Percentiles rank a stretch among this genome's conserved stretches.
Evolutionary conservation across 176 grass and related monocot species (phyloP).

Genomic region (Bonia amplexicaulis): DNA sequence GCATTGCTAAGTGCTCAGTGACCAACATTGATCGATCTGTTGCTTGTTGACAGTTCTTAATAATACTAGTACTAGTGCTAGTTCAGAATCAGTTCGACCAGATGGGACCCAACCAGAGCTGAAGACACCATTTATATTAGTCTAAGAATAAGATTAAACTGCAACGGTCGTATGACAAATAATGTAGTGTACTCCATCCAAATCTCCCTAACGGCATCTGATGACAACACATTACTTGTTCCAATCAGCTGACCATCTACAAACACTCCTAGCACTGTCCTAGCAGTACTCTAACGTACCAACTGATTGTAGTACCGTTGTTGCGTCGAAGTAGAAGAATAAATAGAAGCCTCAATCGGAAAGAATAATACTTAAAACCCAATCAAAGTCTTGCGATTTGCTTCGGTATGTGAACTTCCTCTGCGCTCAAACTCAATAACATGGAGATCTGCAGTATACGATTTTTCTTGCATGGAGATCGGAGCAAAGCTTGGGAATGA

Average conservation of each 20-base stretch:
- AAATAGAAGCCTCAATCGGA: neutral
- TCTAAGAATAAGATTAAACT: neutral
- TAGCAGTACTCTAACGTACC: neutral
- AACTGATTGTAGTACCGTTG: neutral
- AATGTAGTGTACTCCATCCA: neutral
- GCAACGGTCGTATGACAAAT: constrained; percentile 18
- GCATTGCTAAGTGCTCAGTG: too few species aligned
- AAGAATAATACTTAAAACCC: neutral
- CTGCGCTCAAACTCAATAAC: neutral
- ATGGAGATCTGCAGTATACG: neutral
- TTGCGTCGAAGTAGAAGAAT: neutral
- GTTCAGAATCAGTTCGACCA: neutral
- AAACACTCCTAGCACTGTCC: neutral
- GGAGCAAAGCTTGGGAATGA: neutral
- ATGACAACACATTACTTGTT: neutral
- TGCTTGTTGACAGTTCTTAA: neutral
- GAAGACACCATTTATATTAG: neutral
- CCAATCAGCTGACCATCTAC: neutral
- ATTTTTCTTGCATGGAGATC: constrained; percentile 5
- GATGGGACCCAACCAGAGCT: neutral
- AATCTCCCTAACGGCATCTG: neutral
- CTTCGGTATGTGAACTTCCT: neutral
- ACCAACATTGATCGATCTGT: neutral
- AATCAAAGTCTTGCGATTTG: neutral
- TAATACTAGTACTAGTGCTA: neutral